Base-by-base conservation (phyloP, 192 early-diverging fungal genomes). In the Backusella luteola region DNA sequence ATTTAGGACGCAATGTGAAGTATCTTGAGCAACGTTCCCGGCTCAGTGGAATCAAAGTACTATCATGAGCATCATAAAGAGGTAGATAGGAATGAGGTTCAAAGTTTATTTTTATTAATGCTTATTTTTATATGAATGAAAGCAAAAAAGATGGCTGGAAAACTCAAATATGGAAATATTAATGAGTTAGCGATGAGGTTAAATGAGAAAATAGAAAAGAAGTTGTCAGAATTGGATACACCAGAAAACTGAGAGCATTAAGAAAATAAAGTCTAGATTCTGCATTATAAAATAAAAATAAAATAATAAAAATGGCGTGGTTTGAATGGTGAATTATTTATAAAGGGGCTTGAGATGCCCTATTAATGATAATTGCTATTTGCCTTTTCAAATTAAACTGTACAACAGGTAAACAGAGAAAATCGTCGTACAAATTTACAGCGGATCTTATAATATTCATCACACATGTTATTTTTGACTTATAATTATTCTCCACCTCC, bases 201-300 rank as follows among this genome's bases (percentile, higher is more conserved):
- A 71, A 87, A 89, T 17, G 77, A 81, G 34, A 88, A 87, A 34
- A 85, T 95, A 8, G 91, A 93, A 82, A 93, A 93, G 81, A 93
- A 93, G 92, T 85, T 94, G 68, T 76, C 80, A 74, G 89, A 95
- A 76, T 71, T 93, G 15, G 80, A 81, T 26, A 15, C 46, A 23
- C 59, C 77, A 38, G 80, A 81, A 42, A 66, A 76, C 21, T 3
- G 0, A 63, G 56, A 63, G 56, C 23, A 29, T 26, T 29, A 63
- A 63, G 56, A 63, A 49, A 49, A 63, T 29, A 63, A 63, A 63
- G 56, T 63, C 56, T 63, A 63, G 56, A 63, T 63, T 26, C 56
- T 63, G 56, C 56, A 63, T 63, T 63, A 63, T 17, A 56, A 56
- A 56, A 56, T 56, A 59, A 53, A 53, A 21, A 21, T 44, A 56